phyloP scores from a whole-genome alignment of 2,329 filamentous ascomycete species.

The Claviceps arundinis region DNA sequence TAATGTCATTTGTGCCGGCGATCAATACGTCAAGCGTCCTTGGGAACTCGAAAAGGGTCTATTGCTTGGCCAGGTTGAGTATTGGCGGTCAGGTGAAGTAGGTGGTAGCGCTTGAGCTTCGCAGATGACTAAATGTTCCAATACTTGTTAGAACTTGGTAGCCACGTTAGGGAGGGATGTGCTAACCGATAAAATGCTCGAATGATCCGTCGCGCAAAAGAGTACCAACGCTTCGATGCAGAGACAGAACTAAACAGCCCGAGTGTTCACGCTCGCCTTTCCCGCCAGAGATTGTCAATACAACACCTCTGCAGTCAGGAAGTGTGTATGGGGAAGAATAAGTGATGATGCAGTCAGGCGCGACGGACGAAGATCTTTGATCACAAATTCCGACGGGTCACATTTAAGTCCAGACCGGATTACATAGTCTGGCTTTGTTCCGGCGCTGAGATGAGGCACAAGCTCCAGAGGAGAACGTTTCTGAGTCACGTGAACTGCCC shows the following conservation, averaged over 20 bases:
- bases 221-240: not conserved
- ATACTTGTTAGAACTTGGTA: not conserved
- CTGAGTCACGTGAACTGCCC: not conserved
- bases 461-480: not conserved
- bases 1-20: slow-evolving; percentile 21
- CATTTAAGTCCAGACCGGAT: not conserved
- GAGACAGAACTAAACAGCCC: not conserved
- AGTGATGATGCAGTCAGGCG: not conserved
- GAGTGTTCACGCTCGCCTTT: not conserved
- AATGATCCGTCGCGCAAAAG: not conserved
- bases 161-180: not conserved
- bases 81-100: not conserved
- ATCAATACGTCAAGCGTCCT: not conserved
- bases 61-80: not conserved
- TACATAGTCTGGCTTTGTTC: slow-evolving; percentile 3
- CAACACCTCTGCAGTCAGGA: not conserved
- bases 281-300: not conserved
- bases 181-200: not conserved
- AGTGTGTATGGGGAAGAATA: not conserved
- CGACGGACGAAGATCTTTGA: slow-evolving; percentile 1
- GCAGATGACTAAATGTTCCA: not conserved
- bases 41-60: not conserved
- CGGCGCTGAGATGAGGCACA: not conserved
- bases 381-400: slow-evolving; percentile 3
- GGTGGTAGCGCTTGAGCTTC: not conserved